Conservation (phyloP, 768 basidiomycete species). For the Suillus placidus region DNA sequence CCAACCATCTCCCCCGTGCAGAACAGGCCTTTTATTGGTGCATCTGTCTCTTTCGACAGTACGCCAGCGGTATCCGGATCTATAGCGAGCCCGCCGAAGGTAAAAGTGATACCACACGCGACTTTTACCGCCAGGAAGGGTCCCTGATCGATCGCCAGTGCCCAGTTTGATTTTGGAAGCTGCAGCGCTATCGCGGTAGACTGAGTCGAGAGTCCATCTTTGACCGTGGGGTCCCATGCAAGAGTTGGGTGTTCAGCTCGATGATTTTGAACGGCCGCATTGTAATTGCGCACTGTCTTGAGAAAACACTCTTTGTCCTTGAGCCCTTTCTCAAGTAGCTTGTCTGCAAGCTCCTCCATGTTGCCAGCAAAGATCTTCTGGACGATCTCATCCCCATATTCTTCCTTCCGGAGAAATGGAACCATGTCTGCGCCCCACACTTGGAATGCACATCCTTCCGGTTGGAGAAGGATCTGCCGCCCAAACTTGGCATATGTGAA, state of each 20-base stretch:
- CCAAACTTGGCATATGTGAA: slow-evolving; percentile 76
- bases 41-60: slow-evolving; percentile 42
- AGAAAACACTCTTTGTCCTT: slow-evolving; percentile 44
- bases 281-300: slow-evolving; percentile 52
- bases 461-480: slow-evolving; percentile 58
- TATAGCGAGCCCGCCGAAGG: slow-evolving; percentile 68
- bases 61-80: slow-evolving; percentile 58
- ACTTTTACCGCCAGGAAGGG: slow-evolving; percentile 71
- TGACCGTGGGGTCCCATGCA: slow-evolving; percentile 64
- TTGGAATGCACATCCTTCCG: slow-evolving; percentile 64
- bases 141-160: slow-evolving; percentile 50
- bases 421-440: slow-evolving; percentile 57
- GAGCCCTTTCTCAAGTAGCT: slow-evolving; percentile 49
- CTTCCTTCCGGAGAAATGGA: slow-evolving; percentile 55
- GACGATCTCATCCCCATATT: slow-evolving; percentile 66
- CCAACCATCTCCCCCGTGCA: slow-evolving; percentile 74
- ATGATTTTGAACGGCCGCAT: slow-evolving; percentile 47
- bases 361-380: slow-evolving; percentile 52
- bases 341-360: slow-evolving; percentile 52
- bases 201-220: slow-evolving; percentile 62
- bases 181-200: slow-evolving; percentile 38
- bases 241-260: slow-evolving; percentile 35
- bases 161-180: slow-evolving; percentile 71
- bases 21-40: slow-evolving; percentile 56
- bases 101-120: slow-evolving; percentile 72